Conservation (phyloP, 2,329 filamentous ascomycete species). For the Aspergillus sp. region DNA sequence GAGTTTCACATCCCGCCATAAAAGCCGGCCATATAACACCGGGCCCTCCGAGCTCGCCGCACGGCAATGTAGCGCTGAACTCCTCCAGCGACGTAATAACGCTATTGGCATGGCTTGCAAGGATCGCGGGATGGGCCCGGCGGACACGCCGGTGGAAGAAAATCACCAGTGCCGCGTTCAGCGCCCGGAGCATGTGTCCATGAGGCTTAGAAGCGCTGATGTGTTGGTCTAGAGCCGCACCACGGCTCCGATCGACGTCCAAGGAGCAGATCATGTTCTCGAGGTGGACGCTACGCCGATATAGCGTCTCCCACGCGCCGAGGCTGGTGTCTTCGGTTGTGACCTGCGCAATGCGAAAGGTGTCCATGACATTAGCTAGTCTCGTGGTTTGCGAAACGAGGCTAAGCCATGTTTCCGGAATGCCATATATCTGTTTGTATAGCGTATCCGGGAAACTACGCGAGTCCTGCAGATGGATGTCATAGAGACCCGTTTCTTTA, state of each 20-base stretch:
- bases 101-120: slow-evolving; percentile 30
- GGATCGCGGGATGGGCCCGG: slow-evolving; percentile 28
- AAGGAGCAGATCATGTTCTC: slow-evolving; percentile 29
- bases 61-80: slow-evolving; percentile 17
- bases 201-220: slow-evolving; percentile 12
- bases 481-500: slow-evolving; percentile 20
- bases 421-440: slow-evolving; percentile 35
- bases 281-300: slow-evolving; percentile 18
- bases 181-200: slow-evolving; percentile 28
- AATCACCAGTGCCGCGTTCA: slow-evolving; percentile 33
- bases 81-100: slow-evolving; percentile 23
- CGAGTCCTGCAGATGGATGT: slow-evolving; percentile 33
- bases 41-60: slow-evolving; percentile 10
- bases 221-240: too few relatives aligned
- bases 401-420: slow-evolving; percentile 37
- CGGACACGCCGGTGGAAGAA: slow-evolving; percentile 36
- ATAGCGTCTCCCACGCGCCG: slow-evolving; percentile 19
- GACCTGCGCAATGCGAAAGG: slow-evolving; percentile 13
- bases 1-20: slow-evolving; percentile 34
- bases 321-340: slow-evolving; percentile 7
- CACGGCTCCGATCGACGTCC: slow-evolving; percentile 7
- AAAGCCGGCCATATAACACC: slow-evolving; percentile 32
- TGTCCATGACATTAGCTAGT: slow-evolving; percentile 30
- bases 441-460: slow-evolving; percentile 25
- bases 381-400: slow-evolving; percentile 37